Evolutionary conservation across 1,139 yeast genomes (phyloP).

Genomic region (Sugiyamaella japonica): DNA sequence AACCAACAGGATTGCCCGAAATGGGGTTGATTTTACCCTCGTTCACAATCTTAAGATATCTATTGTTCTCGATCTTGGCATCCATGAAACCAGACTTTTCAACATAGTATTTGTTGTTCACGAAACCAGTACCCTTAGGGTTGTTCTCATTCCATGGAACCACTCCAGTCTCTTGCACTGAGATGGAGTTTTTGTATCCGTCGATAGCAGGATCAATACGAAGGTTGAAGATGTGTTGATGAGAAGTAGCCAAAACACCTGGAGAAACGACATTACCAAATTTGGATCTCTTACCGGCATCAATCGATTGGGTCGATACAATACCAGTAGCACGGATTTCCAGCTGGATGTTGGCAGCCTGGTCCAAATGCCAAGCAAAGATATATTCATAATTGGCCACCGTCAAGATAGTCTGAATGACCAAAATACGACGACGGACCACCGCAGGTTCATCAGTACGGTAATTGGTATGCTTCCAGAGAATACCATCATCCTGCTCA

Average conservation of each 20-base stretch:
- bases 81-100: slow-evolving; percentile 75
- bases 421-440: slow-evolving; percentile 83
- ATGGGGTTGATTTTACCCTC: slow-evolving; percentile 76
- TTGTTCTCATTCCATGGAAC: slow-evolving; percentile 61
- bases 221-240: slow-evolving; percentile 81
- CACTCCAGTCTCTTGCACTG: slow-evolving; percentile 68
- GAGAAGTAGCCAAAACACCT: slow-evolving; percentile 83
- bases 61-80: slow-evolving; percentile 73
- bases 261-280: slow-evolving; percentile 89
- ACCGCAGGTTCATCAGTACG: slow-evolving; percentile 72
- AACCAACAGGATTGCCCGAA: slow-evolving; percentile 77
- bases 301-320: slow-evolving; percentile 67
- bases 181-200: slow-evolving; percentile 73
- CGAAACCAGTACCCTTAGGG: slow-evolving; percentile 76
- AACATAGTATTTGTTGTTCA: slow-evolving; percentile 60
- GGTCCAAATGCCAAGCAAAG: slow-evolving; percentile 73
- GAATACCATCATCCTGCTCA: slow-evolving; percentile 81
- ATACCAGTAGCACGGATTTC: slow-evolving; percentile 92
- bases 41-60: slow-evolving; percentile 72
- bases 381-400: slow-evolving; percentile 90
- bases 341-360: slow-evolving; percentile 78
- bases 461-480: slow-evolving; percentile 83
- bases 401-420: slow-evolving; percentile 83
- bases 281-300: slow-evolving; percentile 67
- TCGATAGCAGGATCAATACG: slow-evolving; percentile 88